phyloP scores from a whole-genome alignment of 495 filamentous ascomycete genomes.

The Parathielavia appendiculata region DNA sequence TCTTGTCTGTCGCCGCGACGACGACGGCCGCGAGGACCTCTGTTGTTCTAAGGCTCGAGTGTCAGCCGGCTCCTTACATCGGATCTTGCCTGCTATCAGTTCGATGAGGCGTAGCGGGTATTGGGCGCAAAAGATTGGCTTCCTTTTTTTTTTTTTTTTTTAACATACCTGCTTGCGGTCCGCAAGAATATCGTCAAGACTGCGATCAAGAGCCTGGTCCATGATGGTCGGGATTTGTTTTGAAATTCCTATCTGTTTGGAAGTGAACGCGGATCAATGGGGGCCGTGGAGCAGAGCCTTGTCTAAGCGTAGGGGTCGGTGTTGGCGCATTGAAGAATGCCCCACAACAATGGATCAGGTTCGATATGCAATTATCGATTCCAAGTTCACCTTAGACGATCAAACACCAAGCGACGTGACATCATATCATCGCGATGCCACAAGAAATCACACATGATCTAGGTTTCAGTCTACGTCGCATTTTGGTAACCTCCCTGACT shows the following conservation, averaged over 20 bases:
- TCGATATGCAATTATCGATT: no score
- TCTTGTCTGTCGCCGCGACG: slow-evolving; percentile 53
- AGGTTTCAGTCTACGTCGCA: slow-evolving; percentile 34
- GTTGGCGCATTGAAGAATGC: not conserved
- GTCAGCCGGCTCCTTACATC: slow-evolving; percentile 5
- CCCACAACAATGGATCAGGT: not conserved
- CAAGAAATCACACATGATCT: not conserved
- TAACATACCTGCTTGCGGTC: slow-evolving; percentile 62
- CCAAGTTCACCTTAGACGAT: no score
- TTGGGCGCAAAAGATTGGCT: not conserved
- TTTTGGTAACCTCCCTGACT: slow-evolving; percentile 32
- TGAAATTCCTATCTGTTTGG: no score
- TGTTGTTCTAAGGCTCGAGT: slow-evolving; percentile 18
- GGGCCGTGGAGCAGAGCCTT: not conserved
- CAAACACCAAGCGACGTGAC: not conserved
- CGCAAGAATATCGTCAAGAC: slow-evolving; percentile 77
- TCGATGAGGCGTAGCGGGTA: not conserved
- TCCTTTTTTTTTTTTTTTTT: not conserved
- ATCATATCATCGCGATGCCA: not conserved
- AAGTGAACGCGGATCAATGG: no score
- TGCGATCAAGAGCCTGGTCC: slow-evolving; percentile 57
- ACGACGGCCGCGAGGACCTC: slow-evolving; percentile 24
- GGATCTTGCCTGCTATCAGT: not conserved
- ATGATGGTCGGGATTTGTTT: slow-evolving; percentile 2
- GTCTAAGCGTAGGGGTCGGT: not conserved